Percentiles rank a stretch among this genome's conserved stretches.
These are phyloP conservation scores for Chrysanthemum seticuspe DNA, from an alignment of 129 eudicot genomes.

Conservation along the genomic window DNA sequence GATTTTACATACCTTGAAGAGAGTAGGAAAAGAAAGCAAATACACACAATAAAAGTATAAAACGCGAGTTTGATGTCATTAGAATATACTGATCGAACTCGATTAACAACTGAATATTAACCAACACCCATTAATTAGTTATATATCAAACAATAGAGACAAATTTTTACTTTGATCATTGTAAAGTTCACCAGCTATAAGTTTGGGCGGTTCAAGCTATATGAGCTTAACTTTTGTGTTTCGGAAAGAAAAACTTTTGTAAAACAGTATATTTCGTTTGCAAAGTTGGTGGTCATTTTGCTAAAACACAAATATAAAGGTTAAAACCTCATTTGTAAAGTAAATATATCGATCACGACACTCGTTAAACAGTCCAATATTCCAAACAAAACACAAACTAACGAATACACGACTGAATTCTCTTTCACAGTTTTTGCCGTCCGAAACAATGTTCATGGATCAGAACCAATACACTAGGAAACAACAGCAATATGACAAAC, in stretches of 20 bases:
- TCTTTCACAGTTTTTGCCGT: not conserved
- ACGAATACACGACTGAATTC: conserved; percentile 4
- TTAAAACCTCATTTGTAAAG: too few relatives aligned
- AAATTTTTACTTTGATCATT: conserved; percentile 12
- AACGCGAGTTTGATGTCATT: conserved; percentile 15
- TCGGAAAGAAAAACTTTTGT: too few relatives aligned
- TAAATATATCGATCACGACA: not conserved
- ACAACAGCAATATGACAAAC: not conserved
- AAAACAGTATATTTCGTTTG: not conserved
- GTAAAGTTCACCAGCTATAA: conserved; percentile 33
- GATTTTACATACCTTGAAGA: conserved; percentile 26
- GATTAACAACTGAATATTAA: not conserved
- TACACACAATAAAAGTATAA: conserved; percentile 24
- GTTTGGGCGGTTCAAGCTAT: conserved; percentile 37
- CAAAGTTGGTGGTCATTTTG: not conserved
- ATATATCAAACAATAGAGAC: conserved; percentile 33
- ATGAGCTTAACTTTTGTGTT: conserved; percentile 30
- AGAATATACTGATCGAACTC: not conserved
- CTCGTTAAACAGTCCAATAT: conserved; percentile 18
- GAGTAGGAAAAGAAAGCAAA: conserved; percentile 33
- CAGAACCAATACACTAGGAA: not conserved
- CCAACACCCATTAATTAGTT: conserved; percentile 5
- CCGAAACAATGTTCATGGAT: not conserved
- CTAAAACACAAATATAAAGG: not conserved
- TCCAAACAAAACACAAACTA: conserved; percentile 30